Conservation (phyloP, 2,329 filamentous ascomycete genomes). For the Sporothrix pseudoabietina region DNA sequence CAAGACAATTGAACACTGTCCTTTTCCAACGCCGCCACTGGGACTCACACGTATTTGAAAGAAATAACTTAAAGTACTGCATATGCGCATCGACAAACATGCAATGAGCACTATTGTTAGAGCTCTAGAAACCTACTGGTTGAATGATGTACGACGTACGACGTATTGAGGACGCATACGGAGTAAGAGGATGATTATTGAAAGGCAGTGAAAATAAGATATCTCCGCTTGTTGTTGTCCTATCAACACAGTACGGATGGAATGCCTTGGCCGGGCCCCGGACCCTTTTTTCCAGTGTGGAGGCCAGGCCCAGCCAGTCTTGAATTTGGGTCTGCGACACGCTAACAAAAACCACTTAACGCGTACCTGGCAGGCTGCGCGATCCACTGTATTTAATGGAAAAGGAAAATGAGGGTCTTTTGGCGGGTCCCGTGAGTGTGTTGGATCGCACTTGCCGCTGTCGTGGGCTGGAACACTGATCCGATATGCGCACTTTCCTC, state of each 20-base stretch:
- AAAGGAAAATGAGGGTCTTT: conserved; percentile 1
- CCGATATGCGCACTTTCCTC: neutral
- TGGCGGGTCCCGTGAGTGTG: neutral
- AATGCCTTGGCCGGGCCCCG: neutral
- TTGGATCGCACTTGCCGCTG: neutral
- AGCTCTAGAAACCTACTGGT: no score
- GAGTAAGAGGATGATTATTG: neutral
- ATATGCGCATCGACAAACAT: no score
- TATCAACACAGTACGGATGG: neutral
- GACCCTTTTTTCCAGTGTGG: neutral
- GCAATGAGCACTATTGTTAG: no score
- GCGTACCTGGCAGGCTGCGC: neutral
- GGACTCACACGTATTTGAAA: no score
- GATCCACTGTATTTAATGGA: neutral
- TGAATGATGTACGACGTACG: neutral
- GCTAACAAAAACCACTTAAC: conserved; percentile 20
- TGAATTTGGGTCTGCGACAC: neutral
- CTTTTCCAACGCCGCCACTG: no score
- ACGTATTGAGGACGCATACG: neutral
- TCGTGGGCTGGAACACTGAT: conserved; percentile 7
- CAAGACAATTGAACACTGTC: neutral
- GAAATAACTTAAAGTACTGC: no score
- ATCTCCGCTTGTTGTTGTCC: neutral
- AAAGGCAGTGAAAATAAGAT: neutral
- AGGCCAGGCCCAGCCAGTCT: neutral